phyloP scores from a whole-genome alignment of 1,284 basidiomycete species.

The Volvariella volvacea region DNA sequence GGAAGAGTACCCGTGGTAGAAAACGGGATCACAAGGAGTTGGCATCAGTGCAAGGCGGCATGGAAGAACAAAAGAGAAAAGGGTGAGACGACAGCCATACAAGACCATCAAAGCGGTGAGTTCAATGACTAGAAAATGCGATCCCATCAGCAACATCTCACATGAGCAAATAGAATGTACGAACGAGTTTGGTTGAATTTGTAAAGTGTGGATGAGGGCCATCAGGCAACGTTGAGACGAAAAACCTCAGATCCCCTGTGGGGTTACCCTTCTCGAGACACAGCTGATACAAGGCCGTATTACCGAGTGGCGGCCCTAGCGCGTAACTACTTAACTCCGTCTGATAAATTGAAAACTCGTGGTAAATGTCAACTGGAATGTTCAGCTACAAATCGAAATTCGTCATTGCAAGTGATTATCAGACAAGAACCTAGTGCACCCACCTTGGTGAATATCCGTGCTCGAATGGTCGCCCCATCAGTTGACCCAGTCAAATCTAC shows the following conservation, averaged over 20 bases:
- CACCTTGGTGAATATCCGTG: slow-evolving; percentile 36
- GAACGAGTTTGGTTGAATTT: too few species aligned
- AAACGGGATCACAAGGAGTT: too few species aligned
- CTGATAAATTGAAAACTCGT: slow-evolving; percentile 59
- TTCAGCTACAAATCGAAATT: slow-evolving; percentile 39
- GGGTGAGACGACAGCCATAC: too few species aligned
- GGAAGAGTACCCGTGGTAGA: too few species aligned
- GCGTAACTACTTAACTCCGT: slow-evolving; percentile 69
- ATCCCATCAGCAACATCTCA: too few species aligned
- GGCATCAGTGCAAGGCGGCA: too few species aligned
- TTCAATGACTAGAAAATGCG: too few species aligned
- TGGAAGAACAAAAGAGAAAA: too few species aligned
- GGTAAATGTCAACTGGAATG: slow-evolving; percentile 67
- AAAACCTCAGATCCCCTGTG: slow-evolving; percentile 63
- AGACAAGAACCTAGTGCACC: slow-evolving; percentile 5
- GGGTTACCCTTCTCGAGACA: slow-evolving; percentile 60
- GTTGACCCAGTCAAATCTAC: slow-evolving; percentile 38
- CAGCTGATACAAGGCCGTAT: slow-evolving; percentile 53
- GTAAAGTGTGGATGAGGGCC: slow-evolving; percentile 16
- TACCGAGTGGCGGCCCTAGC: slow-evolving; percentile 50
- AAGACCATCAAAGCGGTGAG: too few species aligned
- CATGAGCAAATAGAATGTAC: too few species aligned
- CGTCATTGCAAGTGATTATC: background rate
- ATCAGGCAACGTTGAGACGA: slow-evolving; percentile 46
- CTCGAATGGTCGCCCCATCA: slow-evolving; percentile 35